A percentile compares a stretch with the other conserved stretches of the same genome.
These are phyloP conservation scores for Penicillium antarcticum DNA, from an alignment of 495 filamentous ascomycete species.

Conservation along the genomic window DNA sequence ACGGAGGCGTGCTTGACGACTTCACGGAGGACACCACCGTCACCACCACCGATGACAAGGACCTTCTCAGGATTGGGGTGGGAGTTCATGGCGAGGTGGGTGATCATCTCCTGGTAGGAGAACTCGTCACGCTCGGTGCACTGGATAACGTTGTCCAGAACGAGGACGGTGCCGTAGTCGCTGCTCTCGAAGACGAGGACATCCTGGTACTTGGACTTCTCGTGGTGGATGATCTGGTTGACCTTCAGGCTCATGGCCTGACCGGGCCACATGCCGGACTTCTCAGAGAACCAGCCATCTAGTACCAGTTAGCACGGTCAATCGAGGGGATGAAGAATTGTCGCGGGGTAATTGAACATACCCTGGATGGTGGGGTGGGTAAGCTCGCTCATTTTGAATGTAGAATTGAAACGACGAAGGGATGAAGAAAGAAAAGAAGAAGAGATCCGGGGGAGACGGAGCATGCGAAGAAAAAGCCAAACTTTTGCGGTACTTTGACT, in stretches of 20 bases:
- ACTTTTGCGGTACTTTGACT: conserved; percentile 26
- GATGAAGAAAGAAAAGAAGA: conserved; percentile 14
- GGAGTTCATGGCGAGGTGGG: conserved; percentile 96
- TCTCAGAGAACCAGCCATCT: conserved; percentile 99
- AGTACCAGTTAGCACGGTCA: conserved; percentile 2
- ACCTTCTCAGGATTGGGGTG: conserved; percentile 98
- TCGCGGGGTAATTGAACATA: conserved; percentile 37
- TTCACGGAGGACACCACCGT: conserved; percentile 95
- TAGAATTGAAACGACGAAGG: conserved; percentile 16
- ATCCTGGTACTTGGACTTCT: conserved; percentile 98
- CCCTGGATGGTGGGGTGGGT: conserved; percentile 60
- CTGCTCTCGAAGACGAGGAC: conserved; percentile 97
- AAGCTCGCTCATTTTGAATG: conserved; percentile 51
- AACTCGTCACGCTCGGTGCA: conserved; percentile 98
- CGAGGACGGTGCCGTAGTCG: conserved; percentile 95
- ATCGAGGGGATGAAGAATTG: not conserved
- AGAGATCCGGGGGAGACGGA: conserved; percentile 20
- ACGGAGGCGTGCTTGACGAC: conserved; percentile 95
- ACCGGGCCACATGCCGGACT: conserved; percentile 97
- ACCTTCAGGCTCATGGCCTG: conserved; percentile 99
- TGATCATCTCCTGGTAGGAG: conserved; percentile 99
- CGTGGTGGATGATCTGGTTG: conserved; percentile 95
- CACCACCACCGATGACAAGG: conserved; percentile 95
- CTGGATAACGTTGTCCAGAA: conserved; percentile 98
- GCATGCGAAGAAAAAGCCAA: conserved; percentile 21